Evolutionary conservation across 2,329 filamentous ascomycete genomes (phyloP), one percentile per base, ranked within the genome.

Genomic region (Metarhizium sp.): DNA sequence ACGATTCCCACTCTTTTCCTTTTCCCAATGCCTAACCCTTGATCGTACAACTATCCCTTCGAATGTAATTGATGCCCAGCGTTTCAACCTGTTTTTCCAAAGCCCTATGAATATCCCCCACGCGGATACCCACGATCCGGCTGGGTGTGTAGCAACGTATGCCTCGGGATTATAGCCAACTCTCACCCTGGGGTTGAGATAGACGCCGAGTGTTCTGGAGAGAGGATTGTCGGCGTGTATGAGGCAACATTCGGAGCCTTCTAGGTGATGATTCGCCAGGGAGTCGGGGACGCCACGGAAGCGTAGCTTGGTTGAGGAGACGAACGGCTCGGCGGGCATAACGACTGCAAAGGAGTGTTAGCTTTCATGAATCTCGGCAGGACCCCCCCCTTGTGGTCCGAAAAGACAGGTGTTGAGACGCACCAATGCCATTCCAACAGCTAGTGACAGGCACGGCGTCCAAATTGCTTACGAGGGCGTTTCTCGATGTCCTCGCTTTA

Each of bases 241-340:
- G 53, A 92, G 78, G 68, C 88, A 92, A 72, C 87, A 91, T 69
- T 92, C 88, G 14, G 83, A 87, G n/a, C 78, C 88, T 68, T 92
- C 88, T 30, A 91, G 74, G 63, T 89, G 86, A 30, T 73, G 63
- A 7, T 68, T 63, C 2, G 81, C 82, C 1, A 92, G 78, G 4
- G 76, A 78, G 63, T 88, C 85, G 0, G 80, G 65, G 25, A 87
- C 75, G 4, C 77, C 85, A 10, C 86, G 81, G 67, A 89, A 89
- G n/a, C 71, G 74, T 0, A 88, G 66, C 49, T 63, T 61, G 3
- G 64, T 64, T 1, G 69, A 65, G 2, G 70, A 71, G 59, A 81
- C 76, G 63, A 85, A 85, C 0, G 82, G 79, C 8, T 73, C 71
- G 0, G 80, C 75, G 25, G 79, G 75, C 71, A 84, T 79, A 36